Base-by-base conservation (phyloP, 1,139 yeast genomes). In the Saccharomyces pastorianus region DNA sequence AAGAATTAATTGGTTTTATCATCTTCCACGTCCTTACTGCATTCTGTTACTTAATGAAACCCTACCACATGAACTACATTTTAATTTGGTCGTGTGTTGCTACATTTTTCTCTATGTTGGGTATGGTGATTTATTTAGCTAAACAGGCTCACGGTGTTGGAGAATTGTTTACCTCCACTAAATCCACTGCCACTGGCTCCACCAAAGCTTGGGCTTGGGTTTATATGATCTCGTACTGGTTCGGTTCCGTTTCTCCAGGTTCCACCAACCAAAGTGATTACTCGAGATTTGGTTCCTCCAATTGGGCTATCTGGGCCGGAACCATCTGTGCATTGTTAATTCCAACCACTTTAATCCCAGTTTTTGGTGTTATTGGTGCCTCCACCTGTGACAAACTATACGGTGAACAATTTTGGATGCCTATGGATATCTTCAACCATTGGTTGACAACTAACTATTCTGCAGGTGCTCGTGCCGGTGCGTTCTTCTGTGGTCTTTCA, bases 401-500 rank as follows among this genome's bases (percentile, higher is more conserved):
- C 57, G 76, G 73, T 29, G 63, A 60, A 48, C 67, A 66, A 31
- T 59, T 69, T 46, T 76, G 80, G 80, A 64, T 65, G 58, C 79
- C 79, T 17, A 68, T 66, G 58, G 72, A 70, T 51, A 62, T 71
- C 32, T 68, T 62, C 46, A 61, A 61, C 11, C 59, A 60, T 32
- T 65, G 73, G 77, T 54, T 71, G 48, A 60, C 56, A 2, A 51
- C 62, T n/a, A 61, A 71, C 53, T 76, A 76, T 62, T 62, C 71
- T 42, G 66, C 79, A 2, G 74, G 71, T 48, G 72, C 75, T 17
- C 68, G 81, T 59, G 76, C 78, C 20, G 83, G 77, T 38, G 70
- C 76, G 11, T 77, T 76, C 59, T 77, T 79, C 59, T 72, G 76
- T 55, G 76, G 78, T 28, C 61, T 76, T 9, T 71, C 77, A 2